A percentile compares a stretch with the other conserved stretches of the same genome.
Evolutionary conservation across 805 yeast genomes (phyloP).

Genomic region (Starmera caribaea): DNA sequence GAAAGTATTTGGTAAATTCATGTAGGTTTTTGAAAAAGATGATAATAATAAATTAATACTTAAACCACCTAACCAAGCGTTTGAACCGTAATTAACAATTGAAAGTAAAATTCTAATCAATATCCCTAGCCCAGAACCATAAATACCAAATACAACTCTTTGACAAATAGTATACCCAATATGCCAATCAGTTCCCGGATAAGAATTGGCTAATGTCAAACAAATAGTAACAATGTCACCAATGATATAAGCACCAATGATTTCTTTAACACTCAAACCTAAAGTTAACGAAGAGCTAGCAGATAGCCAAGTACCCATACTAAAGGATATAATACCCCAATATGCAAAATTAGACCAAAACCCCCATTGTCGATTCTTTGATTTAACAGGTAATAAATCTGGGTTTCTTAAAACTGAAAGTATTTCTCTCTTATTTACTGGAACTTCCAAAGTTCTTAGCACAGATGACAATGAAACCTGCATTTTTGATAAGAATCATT

Average conservation of each 20-base stretch:
- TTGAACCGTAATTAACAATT: slow-evolving; percentile 38
- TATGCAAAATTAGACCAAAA: slow-evolving; percentile 30
- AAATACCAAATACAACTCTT: slow-evolving; percentile 37
- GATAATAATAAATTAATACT: slow-evolving; percentile 28
- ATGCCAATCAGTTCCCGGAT: slow-evolving; percentile 40
- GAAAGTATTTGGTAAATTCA: slow-evolving; percentile 24
- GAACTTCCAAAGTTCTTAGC: neutral
- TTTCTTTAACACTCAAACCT: slow-evolving; percentile 36
- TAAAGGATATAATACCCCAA: slow-evolving; percentile 36
- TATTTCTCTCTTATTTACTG: neutral
- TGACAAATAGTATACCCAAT: slow-evolving; percentile 34
- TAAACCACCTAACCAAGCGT: slow-evolving; percentile 36
- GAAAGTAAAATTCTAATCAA: slow-evolving; percentile 32
- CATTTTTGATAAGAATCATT: no score
- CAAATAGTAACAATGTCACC: slow-evolving; percentile 36
- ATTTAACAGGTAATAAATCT: slow-evolving; percentile 6
- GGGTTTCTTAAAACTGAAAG: neutral
- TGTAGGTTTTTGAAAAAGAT: slow-evolving; percentile 30
- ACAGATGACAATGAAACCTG: no score
- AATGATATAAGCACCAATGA: slow-evolving; percentile 32
- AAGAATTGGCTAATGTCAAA: slow-evolving; percentile 35
- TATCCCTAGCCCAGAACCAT: slow-evolving; percentile 33
- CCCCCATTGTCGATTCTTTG: slow-evolving; percentile 26
- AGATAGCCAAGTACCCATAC: slow-evolving; percentile 35
- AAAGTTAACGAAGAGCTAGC: slow-evolving; percentile 34